These are phyloP conservation scores for Melanogaster broomeanus DNA, from an alignment of 768 basidiomycete species.

Conservation along the genomic window DNA sequence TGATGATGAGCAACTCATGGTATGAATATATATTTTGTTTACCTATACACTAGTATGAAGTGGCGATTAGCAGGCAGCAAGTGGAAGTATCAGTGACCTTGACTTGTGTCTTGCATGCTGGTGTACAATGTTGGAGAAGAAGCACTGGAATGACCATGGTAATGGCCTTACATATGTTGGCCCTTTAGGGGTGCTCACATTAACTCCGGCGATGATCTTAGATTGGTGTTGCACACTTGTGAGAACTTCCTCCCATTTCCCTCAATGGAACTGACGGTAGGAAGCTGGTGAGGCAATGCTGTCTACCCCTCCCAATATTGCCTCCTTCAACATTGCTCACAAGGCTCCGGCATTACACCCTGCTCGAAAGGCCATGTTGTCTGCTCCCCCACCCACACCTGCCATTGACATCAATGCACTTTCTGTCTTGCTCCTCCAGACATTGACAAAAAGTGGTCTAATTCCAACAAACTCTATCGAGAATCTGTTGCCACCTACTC, in stretches of 20 bases:
- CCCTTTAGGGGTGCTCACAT: too few species aligned
- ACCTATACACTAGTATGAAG: not conserved
- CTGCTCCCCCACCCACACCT: not conserved
- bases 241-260: not conserved
- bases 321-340: conserved; percentile 3
- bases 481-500: not conserved
- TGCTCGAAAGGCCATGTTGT: not conserved
- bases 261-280: not conserved
- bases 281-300: not conserved
- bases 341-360: not conserved
- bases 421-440: too few species aligned
- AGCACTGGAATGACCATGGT: not conserved
- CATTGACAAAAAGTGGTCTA: not conserved
- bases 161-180: not conserved
- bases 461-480: not conserved
- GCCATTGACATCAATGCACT: too few species aligned
- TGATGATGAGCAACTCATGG: not conserved
- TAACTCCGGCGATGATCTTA: not conserved
- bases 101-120: not conserved
- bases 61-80: not conserved
- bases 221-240: conserved; percentile 3
- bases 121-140: not conserved
- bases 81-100: not conserved
- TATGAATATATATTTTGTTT: not conserved
- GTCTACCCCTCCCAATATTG: conserved; percentile 1